Evolutionary conservation across 805 yeast genomes (phyloP).

Genomic region (Schwanniomyces occidentalis): DNA sequence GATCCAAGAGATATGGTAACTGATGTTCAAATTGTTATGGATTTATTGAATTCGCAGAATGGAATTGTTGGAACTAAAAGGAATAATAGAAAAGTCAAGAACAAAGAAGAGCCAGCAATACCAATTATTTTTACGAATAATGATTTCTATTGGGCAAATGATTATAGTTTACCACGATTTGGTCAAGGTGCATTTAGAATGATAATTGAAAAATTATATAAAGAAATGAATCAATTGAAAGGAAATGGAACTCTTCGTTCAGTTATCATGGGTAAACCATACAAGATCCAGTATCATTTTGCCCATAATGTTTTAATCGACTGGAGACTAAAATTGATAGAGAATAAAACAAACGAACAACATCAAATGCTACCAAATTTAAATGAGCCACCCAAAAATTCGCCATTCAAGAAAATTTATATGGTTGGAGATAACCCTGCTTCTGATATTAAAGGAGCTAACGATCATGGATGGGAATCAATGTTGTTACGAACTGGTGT

Average conservation of each 20-base stretch:
- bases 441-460: conserved; percentile 89
- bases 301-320: conserved; percentile 71
- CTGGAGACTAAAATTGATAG: conserved; percentile 45
- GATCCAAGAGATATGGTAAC: conserved; percentile 90
- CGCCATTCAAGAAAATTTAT: conserved; percentile 58
- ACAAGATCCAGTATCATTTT: conserved; percentile 73
- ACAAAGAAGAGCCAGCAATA: conserved; percentile 47
- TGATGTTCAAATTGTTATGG: conserved; percentile 76
- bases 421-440: conserved; percentile 99
- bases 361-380: conserved; percentile 44
- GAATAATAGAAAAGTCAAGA: conserved; percentile 10
- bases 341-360: conserved; percentile 8
- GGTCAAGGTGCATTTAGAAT: conserved; percentile 90
- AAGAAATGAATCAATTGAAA: conserved; percentile 49
- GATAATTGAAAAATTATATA: conserved; percentile 59
- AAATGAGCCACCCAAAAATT: conserved; percentile 32
- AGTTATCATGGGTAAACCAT: conserved; percentile 80
- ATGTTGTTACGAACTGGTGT: conserved; percentile 88
- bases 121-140: conserved; percentile 81
- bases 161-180: conserved; percentile 71
- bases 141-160: conserved; percentile 88
- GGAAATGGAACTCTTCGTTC: conserved; percentile 41
- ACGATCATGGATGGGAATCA: conserved; percentile 84
- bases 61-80: conserved; percentile 69
- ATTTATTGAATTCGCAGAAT: conserved; percentile 59